A percentile compares a stretch with the other conserved stretches of the same genome.
Conservation (phyloP, 768 basidiomycete species). For the Podaxis sp. region DNA sequence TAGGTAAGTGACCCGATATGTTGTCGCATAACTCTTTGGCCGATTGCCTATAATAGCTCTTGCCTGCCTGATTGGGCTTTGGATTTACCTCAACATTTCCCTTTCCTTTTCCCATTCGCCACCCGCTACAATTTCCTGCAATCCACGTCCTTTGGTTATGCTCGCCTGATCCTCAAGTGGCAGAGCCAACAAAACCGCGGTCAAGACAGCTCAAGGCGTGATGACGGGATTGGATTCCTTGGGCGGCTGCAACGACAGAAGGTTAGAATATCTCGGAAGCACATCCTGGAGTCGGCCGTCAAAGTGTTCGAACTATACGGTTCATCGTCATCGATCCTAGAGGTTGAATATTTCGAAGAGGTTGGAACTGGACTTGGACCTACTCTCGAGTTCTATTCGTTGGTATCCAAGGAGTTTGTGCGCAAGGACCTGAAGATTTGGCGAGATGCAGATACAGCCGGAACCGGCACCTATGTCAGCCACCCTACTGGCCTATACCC, state of each 20-base stretch:
- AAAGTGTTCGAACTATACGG: conserved; percentile 98
- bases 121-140: conserved; percentile 97
- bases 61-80: conserved; percentile 98
- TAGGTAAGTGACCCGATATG: conserved; percentile 51
- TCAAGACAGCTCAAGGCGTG: conserved; percentile 78
- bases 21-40: neutral
- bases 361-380: conserved; percentile 97
- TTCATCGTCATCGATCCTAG: conserved; percentile 88
- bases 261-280: conserved; percentile 92
- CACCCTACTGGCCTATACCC: conserved; percentile 90
- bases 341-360: conserved; percentile 99
- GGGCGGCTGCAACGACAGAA: conserved; percentile 94
- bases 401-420: conserved; percentile 95
- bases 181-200: conserved; percentile 82
- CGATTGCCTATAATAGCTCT: conserved; percentile 50
- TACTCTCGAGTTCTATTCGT: conserved; percentile 97
- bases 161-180: conserved; percentile 93
- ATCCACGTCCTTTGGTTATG: conserved; percentile 97
- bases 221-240: conserved; percentile 90
- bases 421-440: conserved; percentile 86
- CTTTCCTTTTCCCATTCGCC: conserved; percentile 98
- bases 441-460: conserved; percentile 76
- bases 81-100: conserved; percentile 94
- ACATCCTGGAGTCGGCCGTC: conserved; percentile 92
- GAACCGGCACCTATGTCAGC: conserved; percentile 70